Percentiles rank a stretch among this genome's conserved stretches.
Conservation (phyloP, 2,329 filamentous ascomycete genomes). For the Fusarium siculi region DNA sequence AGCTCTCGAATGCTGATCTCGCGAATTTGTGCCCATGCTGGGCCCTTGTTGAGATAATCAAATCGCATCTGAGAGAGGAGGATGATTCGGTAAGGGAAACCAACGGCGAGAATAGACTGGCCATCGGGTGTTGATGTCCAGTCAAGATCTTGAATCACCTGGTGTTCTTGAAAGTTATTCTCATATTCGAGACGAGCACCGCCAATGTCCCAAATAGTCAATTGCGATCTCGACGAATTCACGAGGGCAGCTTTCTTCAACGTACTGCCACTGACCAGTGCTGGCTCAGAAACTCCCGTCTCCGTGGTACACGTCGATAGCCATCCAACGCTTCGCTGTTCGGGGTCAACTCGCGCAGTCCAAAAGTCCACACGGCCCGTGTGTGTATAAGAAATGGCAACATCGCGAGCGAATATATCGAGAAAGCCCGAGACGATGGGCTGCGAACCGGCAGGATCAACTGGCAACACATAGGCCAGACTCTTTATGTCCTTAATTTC, state of each 20-base stretch:
- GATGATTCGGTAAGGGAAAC: constrained; percentile 86
- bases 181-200: constrained; percentile 84
- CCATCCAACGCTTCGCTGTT: constrained; percentile 77
- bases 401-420: constrained; percentile 86
- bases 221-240: constrained; percentile 74
- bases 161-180: constrained; percentile 76
- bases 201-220: constrained; percentile 93
- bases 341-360: constrained; percentile 78
- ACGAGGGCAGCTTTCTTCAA: constrained; percentile 89
- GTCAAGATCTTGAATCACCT: constrained; percentile 86
- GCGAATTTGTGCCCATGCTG: constrained; percentile 88
- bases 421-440: constrained; percentile 80
- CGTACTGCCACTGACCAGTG: constrained; percentile 85
- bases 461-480: constrained; percentile 76
- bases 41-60: constrained; percentile 87
- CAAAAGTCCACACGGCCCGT: constrained; percentile 82
- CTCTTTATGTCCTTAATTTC: constrained; percentile 69
- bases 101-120: constrained; percentile 91
- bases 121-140: constrained; percentile 93
- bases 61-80: constrained; percentile 89
- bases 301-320: constrained; percentile 83
- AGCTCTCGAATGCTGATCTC: constrained; percentile 84
- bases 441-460: constrained; percentile 84
- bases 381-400: constrained; percentile 85
- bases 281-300: constrained; percentile 77